Evolutionary conservation across 1,284 basidiomycete species (phyloP), one percentile per base, ranked within the genome.

Genomic region (Schizopora paradoxa): DNA sequence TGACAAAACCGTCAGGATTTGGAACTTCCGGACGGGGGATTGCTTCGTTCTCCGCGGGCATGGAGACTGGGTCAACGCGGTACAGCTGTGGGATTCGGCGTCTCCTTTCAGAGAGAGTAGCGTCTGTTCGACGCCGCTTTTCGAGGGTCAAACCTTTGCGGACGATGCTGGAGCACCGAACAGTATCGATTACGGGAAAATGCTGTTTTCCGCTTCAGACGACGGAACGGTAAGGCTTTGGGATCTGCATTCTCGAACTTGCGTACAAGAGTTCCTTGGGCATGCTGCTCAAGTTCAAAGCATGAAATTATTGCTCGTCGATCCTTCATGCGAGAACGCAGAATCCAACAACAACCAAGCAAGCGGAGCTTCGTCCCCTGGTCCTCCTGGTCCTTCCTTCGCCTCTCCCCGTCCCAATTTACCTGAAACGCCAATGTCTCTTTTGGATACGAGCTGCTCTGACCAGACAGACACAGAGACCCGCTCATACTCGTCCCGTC

Each of bases 241-340:
- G 95, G 93, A 99, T 65, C 75, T 99, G 37, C 81, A 76, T 18
- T 69, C 72, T 19, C 77, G 90, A 38, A 78, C 84, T 14, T 98
- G 92, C 60, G 75, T 97, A 33, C 78, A 89, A 23, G 82, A 85
- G 45, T 91, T 95, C 60, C 76, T 74, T 10, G 96, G 94, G 0
- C 95, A 99, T 65, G 85, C 95, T 47, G 92, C 88, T 0, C 94
- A 98, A 61, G 91, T 99, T 4, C 95, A 99, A 69, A 89, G 84
- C 57, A 76, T 99, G 63, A 86, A 82, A 58, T 67, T 97, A 22
- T 66, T 96, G 37, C 73, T 82, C 42, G 70, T 79, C 18, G 78
- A 79, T 53, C 72, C 74, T 34, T 70, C 69, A 42, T 64, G 63
- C 27, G 69, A 66, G 22, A 68, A 64, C 10, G 43, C 44, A 16